Conservation (phyloP, 495 filamentous ascomycete genomes). For the Tuber indicum region DNA sequence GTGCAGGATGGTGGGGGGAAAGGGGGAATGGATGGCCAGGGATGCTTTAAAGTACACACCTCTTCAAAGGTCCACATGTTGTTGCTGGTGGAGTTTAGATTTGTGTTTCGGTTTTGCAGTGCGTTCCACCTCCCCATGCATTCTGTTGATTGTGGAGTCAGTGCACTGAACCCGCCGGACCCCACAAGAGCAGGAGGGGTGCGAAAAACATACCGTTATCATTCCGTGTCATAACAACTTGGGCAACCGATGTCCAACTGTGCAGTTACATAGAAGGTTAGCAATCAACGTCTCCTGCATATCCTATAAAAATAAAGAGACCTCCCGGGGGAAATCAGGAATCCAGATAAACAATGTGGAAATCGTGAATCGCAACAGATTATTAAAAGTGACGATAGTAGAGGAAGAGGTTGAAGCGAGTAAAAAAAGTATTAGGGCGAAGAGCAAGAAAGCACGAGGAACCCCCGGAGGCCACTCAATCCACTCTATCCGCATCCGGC, state of each 20-base stretch:
- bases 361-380: background rate
- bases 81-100: slow-evolving; percentile 10
- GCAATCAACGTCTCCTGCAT: slow-evolving; percentile 2
- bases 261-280: slow-evolving; percentile 21
- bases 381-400: background rate
- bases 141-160: slow-evolving; percentile 30
- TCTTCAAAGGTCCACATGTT: slow-evolving; percentile 29
- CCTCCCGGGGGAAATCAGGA: background rate
- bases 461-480: background rate
- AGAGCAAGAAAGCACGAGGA: background rate
- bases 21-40: background rate
- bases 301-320: background rate
- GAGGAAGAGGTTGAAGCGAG: background rate
- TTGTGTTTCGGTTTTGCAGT: slow-evolving; percentile 21
- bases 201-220: slow-evolving; percentile 27
- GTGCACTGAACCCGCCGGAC: slow-evolving; percentile 16
- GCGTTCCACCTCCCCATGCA: slow-evolving; percentile 38
- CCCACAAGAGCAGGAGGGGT: background rate
- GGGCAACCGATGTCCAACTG: slow-evolving; percentile 34
- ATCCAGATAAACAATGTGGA: background rate
- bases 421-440: background rate
- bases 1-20: background rate
- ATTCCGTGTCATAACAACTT: slow-evolving; percentile 33
- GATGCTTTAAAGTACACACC: slow-evolving; percentile 24
- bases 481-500: background rate